phyloP scores from a whole-genome alignment of 371 early-diverging fungal genomes.

The Haplosporangium sp. region DNA sequence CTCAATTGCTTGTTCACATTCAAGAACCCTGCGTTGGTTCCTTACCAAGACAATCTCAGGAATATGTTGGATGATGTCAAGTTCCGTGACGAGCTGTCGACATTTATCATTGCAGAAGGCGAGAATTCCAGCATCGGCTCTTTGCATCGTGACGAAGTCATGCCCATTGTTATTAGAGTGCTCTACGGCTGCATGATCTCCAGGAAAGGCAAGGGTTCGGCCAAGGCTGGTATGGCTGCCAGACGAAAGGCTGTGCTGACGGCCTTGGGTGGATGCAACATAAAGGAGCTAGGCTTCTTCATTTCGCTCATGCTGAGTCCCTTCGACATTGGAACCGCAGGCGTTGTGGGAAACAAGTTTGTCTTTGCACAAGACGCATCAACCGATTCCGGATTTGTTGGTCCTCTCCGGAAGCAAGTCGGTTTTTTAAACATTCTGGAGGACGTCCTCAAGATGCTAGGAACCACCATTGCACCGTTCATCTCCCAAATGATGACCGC shows the following conservation, averaged over 20 bases:
- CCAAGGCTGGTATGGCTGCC: slow-evolving; percentile 71
- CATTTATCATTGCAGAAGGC: slow-evolving; percentile 72
- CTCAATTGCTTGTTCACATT: slow-evolving; percentile 87
- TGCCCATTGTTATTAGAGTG: slow-evolving; percentile 84
- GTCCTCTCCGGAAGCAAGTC: slow-evolving; percentile 74
- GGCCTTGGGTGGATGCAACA: slow-evolving; percentile 75
- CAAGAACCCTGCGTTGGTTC: slow-evolving; percentile 73
- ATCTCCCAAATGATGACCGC: slow-evolving; percentile 76
- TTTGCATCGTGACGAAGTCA: slow-evolving; percentile 72
- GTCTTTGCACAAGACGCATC: slow-evolving; percentile 30
- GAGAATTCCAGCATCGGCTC: slow-evolving; percentile 70
- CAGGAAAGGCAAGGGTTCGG: slow-evolving; percentile 71
- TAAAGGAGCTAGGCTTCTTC: slow-evolving; percentile 76
- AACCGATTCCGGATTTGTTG: slow-evolving; percentile 52
- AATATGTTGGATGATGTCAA: slow-evolving; percentile 84
- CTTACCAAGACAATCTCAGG: slow-evolving; percentile 80
- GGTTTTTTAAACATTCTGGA: slow-evolving; percentile 84
- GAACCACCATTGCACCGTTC: slow-evolving; percentile 74
- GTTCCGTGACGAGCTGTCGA: slow-evolving; percentile 90
- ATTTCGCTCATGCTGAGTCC: slow-evolving; percentile 85
- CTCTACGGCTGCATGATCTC: slow-evolving; percentile 91
- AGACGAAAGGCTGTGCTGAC: slow-evolving; percentile 85
- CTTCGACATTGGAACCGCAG: slow-evolving; percentile 59
- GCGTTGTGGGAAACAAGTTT: slow-evolving; percentile 13
- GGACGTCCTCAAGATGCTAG: slow-evolving; percentile 87